Evolutionary conservation across 164 flowering plant genomes (phyloP), one percentile per base, ranked within the genome.

Genomic region (Chimonanthus salicifolius): DNA sequence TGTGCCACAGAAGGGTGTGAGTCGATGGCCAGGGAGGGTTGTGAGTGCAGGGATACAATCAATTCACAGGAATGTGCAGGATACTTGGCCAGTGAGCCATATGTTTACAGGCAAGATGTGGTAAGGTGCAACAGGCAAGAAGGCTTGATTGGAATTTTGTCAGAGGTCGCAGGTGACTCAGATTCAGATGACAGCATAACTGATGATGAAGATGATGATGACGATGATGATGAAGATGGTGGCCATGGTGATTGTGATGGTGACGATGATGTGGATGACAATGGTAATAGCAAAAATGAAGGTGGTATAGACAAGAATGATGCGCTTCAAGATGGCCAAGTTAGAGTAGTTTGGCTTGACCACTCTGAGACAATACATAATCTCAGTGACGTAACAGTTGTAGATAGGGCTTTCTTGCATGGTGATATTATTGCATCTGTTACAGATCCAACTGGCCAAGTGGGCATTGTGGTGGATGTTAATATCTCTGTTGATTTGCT

Each of bases 381-480:
- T 82, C 64, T 83, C 43, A 79, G 74, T 81, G 92, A 88, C 72
- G 76, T 96, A 49, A 78, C 76, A 21, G 91, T 94, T 69, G 72
- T 89, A 64, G 99, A 96, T 78, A 82, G 99, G 70, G 94, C 88
- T 65, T 92, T 92, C 81, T 78, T 94, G 79, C 98, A 90, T 79
- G 98, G 99, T 65, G 99, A 96, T 87, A 88, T 80, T 86, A 97
- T 94, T 78, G 89, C 97, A 75, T 73, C 95, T 78, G 85, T 85
- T 74, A 81, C 88, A 49, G 90, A 94, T 64, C 92, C 94, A 64
- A 90, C 92, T 2, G 97, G 98, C 47, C 97, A 96, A 82, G 78
- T 89, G 72, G 99, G 99, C 70, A 79, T 90, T 62, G 97, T 96
- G 81, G 89, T 88, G 69, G 97, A 90, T 84, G 92, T 90, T 50